These are phyloP conservation scores for Psilocybe tampanensis DNA, from an alignment of 768 basidiomycete genomes.

Conservation along the genomic window DNA sequence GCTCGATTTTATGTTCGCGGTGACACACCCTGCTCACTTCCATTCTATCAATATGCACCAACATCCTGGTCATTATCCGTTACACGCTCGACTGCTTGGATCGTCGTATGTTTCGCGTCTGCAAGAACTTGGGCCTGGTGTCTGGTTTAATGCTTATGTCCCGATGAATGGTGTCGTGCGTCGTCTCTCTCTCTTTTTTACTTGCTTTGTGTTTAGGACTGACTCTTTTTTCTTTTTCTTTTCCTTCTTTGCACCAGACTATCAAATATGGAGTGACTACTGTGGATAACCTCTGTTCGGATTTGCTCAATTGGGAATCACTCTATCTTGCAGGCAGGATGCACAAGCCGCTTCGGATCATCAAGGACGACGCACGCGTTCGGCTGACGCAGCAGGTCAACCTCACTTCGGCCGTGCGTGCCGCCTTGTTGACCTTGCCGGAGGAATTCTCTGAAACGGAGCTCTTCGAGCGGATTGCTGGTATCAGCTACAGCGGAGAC, in stretches of 20 bases:
- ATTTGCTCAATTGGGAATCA: slow-evolving; percentile 90
- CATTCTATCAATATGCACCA: slow-evolving; percentile 96
- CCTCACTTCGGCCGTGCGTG: slow-evolving; percentile 84
- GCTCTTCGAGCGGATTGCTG: slow-evolving; percentile 84
- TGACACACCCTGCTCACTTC: slow-evolving; percentile 90
- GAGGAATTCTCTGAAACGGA: slow-evolving; percentile 78
- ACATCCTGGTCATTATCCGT: slow-evolving; percentile 87
- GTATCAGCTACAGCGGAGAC: slow-evolving; percentile 87
- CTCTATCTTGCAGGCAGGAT: slow-evolving; percentile 94
- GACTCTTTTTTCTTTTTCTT: neutral
- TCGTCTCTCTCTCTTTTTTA: slow-evolving; percentile 21
- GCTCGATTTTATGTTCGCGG: slow-evolving; percentile 97
- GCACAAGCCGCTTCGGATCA: slow-evolving; percentile 95
- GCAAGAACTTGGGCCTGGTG: slow-evolving; percentile 77
- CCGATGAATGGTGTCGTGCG: slow-evolving; percentile 83
- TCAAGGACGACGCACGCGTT: slow-evolving; percentile 91
- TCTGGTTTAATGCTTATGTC: slow-evolving; percentile 96
- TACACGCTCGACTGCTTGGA: slow-evolving; percentile 85
- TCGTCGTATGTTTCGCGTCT: slow-evolving; percentile 79
- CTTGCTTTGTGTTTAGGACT: neutral
- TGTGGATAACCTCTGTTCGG: slow-evolving; percentile 84
- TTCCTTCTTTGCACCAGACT: too few species aligned
- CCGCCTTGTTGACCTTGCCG: slow-evolving; percentile 87
- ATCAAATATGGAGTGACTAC: slow-evolving; percentile 98
- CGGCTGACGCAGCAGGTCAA: slow-evolving; percentile 93